These are phyloP conservation scores for Paraphoma sp. DNA, from an alignment of 2,329 filamentous ascomycete genomes.

Conservation along the genomic window DNA sequence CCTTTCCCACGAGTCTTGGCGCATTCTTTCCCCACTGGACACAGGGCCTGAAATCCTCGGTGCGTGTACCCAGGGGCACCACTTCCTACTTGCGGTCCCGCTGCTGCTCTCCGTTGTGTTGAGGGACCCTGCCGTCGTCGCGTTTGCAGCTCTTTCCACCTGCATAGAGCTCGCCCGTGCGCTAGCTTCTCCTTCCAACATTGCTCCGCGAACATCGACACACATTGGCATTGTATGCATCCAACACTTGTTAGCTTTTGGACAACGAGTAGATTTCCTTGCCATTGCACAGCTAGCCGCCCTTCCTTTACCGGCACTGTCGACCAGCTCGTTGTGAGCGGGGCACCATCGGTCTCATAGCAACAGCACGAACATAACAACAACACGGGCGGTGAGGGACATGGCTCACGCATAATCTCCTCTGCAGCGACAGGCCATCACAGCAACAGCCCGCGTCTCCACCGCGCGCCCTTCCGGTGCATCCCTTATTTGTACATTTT, in stretches of 20 bases:
- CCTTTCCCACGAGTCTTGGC: slow-evolving; percentile 8
- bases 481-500: slow-evolving; percentile 34
- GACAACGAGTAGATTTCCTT: slow-evolving; percentile 32
- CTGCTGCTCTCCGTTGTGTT: slow-evolving; percentile 18
- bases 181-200: slow-evolving; percentile 12
- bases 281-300: slow-evolving; percentile 31
- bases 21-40: slow-evolving; percentile 12
- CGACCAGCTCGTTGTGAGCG: slow-evolving; percentile 21
- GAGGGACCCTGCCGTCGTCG: slow-evolving; percentile 24
- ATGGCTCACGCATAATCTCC: slow-evolving; percentile 22
- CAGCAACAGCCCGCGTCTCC: slow-evolving; percentile 20
- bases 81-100: slow-evolving; percentile 17
- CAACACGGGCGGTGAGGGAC: slow-evolving; percentile 16
- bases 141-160: slow-evolving; percentile 29
- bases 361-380: slow-evolving; percentile 29
- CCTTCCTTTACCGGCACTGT: slow-evolving; percentile 38
- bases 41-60: background rate
- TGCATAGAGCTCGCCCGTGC: slow-evolving; percentile 26
- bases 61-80: background rate
- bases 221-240: slow-evolving; percentile 35
- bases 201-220: slow-evolving; percentile 14
- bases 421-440: slow-evolving; percentile 8
- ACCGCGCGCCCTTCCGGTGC: slow-evolving; percentile 19
- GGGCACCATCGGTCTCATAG: slow-evolving; percentile 22
- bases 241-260: slow-evolving; percentile 45